These are phyloP conservation scores for Xylariaceae sp. DNA, from an alignment of 2,329 filamentous ascomycete genomes.

Conservation along the genomic window DNA sequence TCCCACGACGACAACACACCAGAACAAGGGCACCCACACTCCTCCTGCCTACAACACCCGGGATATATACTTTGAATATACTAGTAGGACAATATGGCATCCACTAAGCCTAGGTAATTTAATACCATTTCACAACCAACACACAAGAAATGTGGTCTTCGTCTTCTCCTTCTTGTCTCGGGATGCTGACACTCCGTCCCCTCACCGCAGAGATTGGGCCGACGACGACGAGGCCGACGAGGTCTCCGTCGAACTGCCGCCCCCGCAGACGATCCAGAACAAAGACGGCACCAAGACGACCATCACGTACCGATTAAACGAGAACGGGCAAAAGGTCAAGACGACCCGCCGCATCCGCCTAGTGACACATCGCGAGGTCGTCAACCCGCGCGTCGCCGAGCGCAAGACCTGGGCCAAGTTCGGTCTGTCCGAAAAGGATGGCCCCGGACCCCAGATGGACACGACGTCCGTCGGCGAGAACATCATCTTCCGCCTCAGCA, in stretches of 20 bases:
- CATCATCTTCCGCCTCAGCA: constrained; percentile 89
- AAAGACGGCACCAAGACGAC: constrained; percentile 98
- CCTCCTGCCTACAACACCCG: no score
- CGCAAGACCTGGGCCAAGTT: constrained; percentile 93
- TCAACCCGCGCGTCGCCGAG: constrained; percentile 95
- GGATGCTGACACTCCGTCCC: constrained; percentile 3
- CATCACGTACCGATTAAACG: constrained; percentile 83
- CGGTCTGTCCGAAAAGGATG: constrained; percentile 80
- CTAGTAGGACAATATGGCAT: constrained; percentile 22
- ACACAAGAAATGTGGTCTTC: neutral
- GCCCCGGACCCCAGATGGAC: constrained; percentile 74
- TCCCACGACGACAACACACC: neutral
- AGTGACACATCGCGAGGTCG: constrained; percentile 83
- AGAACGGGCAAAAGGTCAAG: constrained; percentile 93
- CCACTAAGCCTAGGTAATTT: constrained; percentile 20
- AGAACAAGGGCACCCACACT: neutral
- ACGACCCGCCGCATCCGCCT: constrained; percentile 93
- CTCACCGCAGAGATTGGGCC: constrained; percentile 67
- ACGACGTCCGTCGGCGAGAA: constrained; percentile 96
- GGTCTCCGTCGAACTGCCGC: constrained; percentile 63
- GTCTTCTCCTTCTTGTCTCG: neutral
- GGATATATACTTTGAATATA: neutral
- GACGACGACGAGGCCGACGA: constrained; percentile 89
- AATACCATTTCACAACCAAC: neutral
- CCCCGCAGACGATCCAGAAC: constrained; percentile 86